These are phyloP conservation scores for Lenwebbia sp. DNA, from an alignment of 345 rosid species.

Conservation along the genomic window DNA sequence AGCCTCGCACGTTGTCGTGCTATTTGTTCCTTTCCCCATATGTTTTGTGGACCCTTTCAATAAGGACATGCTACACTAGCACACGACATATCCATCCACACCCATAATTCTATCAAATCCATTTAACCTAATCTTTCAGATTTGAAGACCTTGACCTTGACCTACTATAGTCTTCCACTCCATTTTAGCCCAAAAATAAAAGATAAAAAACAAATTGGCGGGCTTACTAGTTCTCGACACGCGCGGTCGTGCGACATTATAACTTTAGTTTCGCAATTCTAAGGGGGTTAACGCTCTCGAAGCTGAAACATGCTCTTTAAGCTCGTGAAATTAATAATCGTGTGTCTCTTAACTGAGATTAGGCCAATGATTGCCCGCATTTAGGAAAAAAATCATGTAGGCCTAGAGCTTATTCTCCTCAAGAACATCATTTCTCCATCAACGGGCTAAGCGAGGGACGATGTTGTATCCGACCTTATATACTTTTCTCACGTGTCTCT, in stretches of 20 bases:
- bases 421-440: neutral
- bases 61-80: neutral
- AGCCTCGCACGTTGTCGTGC: neutral
- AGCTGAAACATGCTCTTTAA: neutral
- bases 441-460: neutral
- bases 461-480: fast-evolving
- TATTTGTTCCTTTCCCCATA: neutral
- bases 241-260: fast-evolving
- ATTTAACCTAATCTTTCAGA: neutral
- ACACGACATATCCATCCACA: neutral
- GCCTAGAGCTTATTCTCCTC: neutral
- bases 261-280: neutral
- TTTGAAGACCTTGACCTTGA: neutral
- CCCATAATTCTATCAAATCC: neutral
- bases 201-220: neutral
- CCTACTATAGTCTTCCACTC: neutral
- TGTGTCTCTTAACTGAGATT: neutral
- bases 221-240: neutral
- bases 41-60: neutral
- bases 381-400: fast-evolving
- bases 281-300: neutral
- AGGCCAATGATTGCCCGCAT: neutral
- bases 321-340: neutral
- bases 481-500: fast-evolving
- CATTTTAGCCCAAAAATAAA: neutral